These are phyloP conservation scores for Cadophora luteo-olivacea DNA, from an alignment of 2,329 filamentous ascomycete genomes.

Conservation along the genomic window DNA sequence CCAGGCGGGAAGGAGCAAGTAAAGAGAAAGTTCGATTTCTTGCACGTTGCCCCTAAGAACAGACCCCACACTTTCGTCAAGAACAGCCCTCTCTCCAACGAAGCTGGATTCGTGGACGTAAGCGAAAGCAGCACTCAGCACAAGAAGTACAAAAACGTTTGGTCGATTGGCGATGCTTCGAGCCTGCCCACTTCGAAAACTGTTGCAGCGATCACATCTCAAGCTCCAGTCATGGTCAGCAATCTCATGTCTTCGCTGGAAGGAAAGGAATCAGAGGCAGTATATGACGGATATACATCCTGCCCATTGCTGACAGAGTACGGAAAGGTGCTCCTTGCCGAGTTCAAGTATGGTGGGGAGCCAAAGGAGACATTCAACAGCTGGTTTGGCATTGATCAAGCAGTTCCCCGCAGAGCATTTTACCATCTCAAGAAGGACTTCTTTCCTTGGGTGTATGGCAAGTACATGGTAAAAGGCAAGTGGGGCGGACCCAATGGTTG, in stretches of 20 bases:
- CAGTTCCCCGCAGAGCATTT: conserved; percentile 59
- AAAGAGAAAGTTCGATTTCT: conserved; percentile 56
- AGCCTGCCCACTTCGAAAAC: conserved; percentile 65
- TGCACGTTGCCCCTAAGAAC: conserved; percentile 67
- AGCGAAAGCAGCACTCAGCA: conserved; percentile 59
- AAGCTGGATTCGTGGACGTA: conserved; percentile 63
- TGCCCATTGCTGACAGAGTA: conserved; percentile 62
- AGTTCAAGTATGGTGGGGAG: conserved; percentile 69
- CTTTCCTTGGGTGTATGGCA: conserved; percentile 70
- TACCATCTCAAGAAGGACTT: conserved; percentile 71
- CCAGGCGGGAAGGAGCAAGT: conserved; percentile 52
- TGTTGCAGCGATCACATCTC: conserved; percentile 57
- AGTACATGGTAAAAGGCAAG: conserved; percentile 65
- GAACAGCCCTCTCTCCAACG: conserved; percentile 59
- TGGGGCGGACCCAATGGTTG: conserved; percentile 66
- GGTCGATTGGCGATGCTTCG: conserved; percentile 65
- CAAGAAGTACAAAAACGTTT: conserved; percentile 61
- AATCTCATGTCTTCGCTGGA: conserved; percentile 55
- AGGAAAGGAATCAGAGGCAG: conserved; percentile 51
- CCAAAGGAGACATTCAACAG: conserved; percentile 68
- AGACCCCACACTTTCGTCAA: conserved; percentile 60
- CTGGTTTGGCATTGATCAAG: conserved; percentile 63
- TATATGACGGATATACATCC: conserved; percentile 62
- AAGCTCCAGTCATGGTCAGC: conserved; percentile 57
- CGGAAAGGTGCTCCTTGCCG: conserved; percentile 67